Percentiles rank a stretch among this genome's conserved stretches.
Evolutionary conservation across 208 protist genomes (phyloP).

Genomic region (Trypanosoma melophagium): DNA sequence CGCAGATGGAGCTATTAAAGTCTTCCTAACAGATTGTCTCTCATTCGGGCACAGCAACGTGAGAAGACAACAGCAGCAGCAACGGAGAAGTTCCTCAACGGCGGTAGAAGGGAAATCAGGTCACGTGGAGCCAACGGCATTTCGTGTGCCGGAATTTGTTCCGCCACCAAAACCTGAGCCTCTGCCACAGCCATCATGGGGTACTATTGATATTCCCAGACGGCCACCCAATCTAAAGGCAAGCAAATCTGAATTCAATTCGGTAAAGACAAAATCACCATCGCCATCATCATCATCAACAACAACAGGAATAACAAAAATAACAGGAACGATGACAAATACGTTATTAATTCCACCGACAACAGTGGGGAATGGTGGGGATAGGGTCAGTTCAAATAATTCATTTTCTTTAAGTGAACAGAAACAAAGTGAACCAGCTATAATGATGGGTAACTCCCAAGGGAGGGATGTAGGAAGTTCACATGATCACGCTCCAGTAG

Average conservation of each 20-base stretch:
- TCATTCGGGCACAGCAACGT: constrained; percentile 21
- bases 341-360: too few relatives aligned
- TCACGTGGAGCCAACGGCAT: not conserved
- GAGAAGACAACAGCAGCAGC: not conserved
- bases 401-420: too few relatives aligned
- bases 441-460: not conserved
- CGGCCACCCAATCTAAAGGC: not conserved
- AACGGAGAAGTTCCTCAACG: too few relatives aligned
- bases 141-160: constrained; percentile 9
- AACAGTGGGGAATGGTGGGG: too few relatives aligned
- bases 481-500: not conserved
- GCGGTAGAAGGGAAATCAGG: not conserved
- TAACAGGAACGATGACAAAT: too few relatives aligned
- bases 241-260: not conserved
- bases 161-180: constrained; percentile 18
- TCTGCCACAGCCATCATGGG: constrained; percentile 32
- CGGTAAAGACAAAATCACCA: not conserved
- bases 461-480: too few relatives aligned
- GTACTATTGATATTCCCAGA: constrained; percentile 21
- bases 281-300: too few relatives aligned
- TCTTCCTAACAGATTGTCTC: constrained; percentile 81
- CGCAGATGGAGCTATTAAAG: constrained; percentile 71
- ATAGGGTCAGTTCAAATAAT: too few relatives aligned
- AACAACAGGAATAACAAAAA: too few relatives aligned
- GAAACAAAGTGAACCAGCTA: not conserved